Evolutionary conservation across 1,139 yeast species (phyloP), one percentile per base, ranked within the genome.

Genomic region (Geotrichum bryndzae): DNA sequence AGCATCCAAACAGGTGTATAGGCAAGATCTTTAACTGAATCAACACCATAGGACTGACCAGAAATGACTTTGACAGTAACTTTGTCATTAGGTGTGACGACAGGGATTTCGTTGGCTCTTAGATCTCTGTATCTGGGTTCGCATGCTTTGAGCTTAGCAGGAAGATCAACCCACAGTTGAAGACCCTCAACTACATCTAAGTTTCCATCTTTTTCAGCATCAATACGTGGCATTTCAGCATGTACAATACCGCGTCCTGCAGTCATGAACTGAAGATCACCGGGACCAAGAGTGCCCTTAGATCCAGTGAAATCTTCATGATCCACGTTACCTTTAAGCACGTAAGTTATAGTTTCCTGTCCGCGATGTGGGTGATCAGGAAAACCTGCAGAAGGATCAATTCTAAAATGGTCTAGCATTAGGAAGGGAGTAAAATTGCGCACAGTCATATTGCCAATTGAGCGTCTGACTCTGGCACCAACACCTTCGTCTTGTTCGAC

Each of bases 281-380:
- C 97, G 25, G 91, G 86, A 64, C 84, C 82, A 61, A 91, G 77
- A 29, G 90, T 80, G 61, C 97, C 97, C 62, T 83, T 81, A 45
- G 87, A 79, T 0, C 97, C 97, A 2, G 96, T 89, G 77, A 90
- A 90, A 74, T 91, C 97, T 73, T 90, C 96, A 73, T 91, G 97
- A 35, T 95, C 94, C 74, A 91, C 79, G 63, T 84, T 86, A 56
- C 97, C 97, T 61, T 83, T 80, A 64, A 86, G 75, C 61, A 90
- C 77, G 68, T 86, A 84, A 2, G 96, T 87, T 64, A 91, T 84
- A 33, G 97, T 91, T 74, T 90, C 96, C 74, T 89, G 95, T 31
- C 96, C 96, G 64, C 90, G 82, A 74, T 91, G 97, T 33, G 97
- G 97, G 73, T 91, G 97, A 68, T 89, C 94, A 5, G 96, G 96